Percentiles rank a stretch among this genome's conserved stretches.
phyloP scores from a whole-genome alignment of 805 yeast species.

The Barnettozyma sp. region DNA sequence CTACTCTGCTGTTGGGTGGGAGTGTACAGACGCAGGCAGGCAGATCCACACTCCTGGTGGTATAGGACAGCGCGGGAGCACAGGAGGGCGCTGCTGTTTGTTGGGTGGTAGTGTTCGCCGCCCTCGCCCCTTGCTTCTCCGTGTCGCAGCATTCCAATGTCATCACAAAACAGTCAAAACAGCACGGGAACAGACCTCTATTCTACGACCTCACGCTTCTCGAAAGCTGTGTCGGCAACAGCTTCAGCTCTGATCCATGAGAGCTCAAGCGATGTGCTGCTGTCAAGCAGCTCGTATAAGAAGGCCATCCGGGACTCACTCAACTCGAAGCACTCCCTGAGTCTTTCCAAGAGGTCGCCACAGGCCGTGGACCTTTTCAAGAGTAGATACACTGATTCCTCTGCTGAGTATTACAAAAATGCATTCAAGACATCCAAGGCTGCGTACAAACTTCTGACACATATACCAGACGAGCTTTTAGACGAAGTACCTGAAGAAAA shows the following conservation, averaged over 20 bases:
- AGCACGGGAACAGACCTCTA: constrained; percentile 20
- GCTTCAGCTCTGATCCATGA: constrained; percentile 43
- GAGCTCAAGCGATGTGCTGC: constrained; percentile 28
- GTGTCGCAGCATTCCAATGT: too few relatives aligned
- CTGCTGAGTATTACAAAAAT: constrained; percentile 32
- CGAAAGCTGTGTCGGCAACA: constrained; percentile 47
- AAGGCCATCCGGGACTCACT: constrained; percentile 41
- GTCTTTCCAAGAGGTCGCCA: constrained; percentile 27
- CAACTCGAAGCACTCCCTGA: constrained; percentile 27
- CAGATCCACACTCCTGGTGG: too few relatives aligned
- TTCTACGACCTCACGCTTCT: constrained; percentile 31
- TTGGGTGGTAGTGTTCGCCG: too few relatives aligned
- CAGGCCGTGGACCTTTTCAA: constrained; percentile 23
- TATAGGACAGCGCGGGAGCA: too few relatives aligned
- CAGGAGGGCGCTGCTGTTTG: too few relatives aligned
- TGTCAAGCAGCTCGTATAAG: constrained; percentile 35
- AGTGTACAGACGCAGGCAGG: too few relatives aligned
- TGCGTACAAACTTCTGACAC: constrained; percentile 41
- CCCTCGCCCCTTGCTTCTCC: too few relatives aligned
- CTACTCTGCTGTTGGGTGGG: too few relatives aligned
- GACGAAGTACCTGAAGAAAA: constrained; percentile 40
- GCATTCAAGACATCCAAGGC: constrained; percentile 31
- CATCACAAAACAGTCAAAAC: constrained; percentile 2
- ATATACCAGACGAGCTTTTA: constrained; percentile 57
- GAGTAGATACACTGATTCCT: constrained; percentile 26